Conservation (phyloP, 345 rosid genomes). For the Aquilaria sinensis region DNA sequence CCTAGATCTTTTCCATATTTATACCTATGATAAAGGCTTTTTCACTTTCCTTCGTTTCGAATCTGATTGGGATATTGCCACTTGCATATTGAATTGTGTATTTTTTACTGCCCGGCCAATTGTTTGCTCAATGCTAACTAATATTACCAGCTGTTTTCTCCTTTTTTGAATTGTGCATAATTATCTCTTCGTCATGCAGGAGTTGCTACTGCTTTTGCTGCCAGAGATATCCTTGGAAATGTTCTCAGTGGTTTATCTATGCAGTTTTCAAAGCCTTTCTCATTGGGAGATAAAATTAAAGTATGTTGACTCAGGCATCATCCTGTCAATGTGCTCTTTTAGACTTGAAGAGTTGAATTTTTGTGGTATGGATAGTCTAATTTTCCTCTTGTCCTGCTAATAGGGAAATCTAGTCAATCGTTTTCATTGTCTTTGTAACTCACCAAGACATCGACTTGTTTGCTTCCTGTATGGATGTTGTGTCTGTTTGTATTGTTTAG, state of each 20-base stretch:
- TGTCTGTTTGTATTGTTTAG: too few species aligned
- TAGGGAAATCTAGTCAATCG: too few species aligned
- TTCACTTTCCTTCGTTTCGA: neutral
- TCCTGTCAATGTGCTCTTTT: neutral
- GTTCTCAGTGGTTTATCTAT: constrained; percentile 86
- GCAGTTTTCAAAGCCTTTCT: constrained; percentile 85
- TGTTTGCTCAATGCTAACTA: neutral
- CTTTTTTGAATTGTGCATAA: neutral
- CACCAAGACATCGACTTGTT: too few species aligned
- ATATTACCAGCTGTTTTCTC: neutral
- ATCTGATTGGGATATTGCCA: neutral
- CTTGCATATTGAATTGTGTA: neutral
- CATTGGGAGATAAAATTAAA: constrained; percentile 91
- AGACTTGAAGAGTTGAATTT: too few species aligned
- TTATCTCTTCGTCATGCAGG: constrained; percentile 36
- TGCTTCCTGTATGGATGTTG: too few species aligned
- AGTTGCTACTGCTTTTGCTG: constrained; percentile 98
- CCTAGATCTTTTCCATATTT: neutral
- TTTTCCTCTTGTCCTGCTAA: too few species aligned
- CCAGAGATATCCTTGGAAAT: constrained; percentile 85
- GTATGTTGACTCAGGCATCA: constrained; percentile 32
- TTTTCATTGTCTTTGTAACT: too few species aligned
- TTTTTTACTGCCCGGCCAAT: neutral
- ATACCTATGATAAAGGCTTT: neutral
- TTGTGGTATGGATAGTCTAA: too few species aligned